Conservation (phyloP, 345 rosid species). For the Camelina neglecta region DNA sequence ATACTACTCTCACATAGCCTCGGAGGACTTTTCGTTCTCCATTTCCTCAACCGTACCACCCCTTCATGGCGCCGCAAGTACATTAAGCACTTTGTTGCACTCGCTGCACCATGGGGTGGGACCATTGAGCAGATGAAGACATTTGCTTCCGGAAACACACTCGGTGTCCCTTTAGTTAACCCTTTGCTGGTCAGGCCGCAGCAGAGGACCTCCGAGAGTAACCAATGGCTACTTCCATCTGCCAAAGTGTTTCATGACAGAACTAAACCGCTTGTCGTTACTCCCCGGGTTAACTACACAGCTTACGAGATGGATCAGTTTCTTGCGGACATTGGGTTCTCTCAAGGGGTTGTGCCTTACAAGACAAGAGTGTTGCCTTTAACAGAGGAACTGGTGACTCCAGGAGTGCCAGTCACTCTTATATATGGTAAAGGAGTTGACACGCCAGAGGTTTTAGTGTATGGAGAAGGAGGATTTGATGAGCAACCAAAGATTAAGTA, state of each 20-base stretch:
- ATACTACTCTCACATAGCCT: constrained; percentile 80
- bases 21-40: constrained; percentile 79
- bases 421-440: constrained; percentile 62
- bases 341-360: constrained; percentile 64
- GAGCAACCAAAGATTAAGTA: constrained; percentile 62
- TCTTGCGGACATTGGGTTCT: constrained; percentile 66
- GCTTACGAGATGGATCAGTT: constrained; percentile 55
- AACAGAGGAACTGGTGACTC: constrained; percentile 39
- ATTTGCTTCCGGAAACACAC: constrained; percentile 70
- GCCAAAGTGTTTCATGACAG: constrained; percentile 50
- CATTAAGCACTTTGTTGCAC: constrained; percentile 75
- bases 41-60: constrained; percentile 67
- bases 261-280: constrained; percentile 53
- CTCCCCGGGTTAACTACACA: constrained; percentile 57
- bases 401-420: constrained; percentile 71
- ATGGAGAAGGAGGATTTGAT: constrained; percentile 60
- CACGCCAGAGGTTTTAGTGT: constrained; percentile 67
- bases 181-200: constrained; percentile 72
- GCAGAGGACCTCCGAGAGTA: constrained; percentile 82
- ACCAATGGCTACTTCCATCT: constrained; percentile 84
- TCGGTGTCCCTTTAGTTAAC: constrained; percentile 79
- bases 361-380: constrained; percentile 63
- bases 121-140: constrained; percentile 65
- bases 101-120: constrained; percentile 90
- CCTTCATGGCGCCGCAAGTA: constrained; percentile 65